Evolutionary conservation across 345 rosid species (phyloP), one percentile per base, ranked within the genome.

Genomic region (Sapria himalayana): DNA sequence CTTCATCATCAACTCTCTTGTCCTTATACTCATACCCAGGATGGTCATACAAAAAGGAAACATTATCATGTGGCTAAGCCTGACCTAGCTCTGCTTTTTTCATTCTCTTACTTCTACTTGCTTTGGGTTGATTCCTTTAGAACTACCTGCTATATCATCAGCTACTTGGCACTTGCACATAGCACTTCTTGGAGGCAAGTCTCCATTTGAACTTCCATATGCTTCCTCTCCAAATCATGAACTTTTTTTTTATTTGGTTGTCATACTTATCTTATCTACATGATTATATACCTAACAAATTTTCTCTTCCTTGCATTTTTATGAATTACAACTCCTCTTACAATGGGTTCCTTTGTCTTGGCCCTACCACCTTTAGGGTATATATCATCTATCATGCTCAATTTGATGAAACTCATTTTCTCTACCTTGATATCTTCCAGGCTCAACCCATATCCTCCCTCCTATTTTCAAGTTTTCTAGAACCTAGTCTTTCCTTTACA

Each of bases 401-500:
- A 20, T 52, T 37, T 43, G 50, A 52, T 43, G 33, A 52, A 7
- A 22, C 3, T 9, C 25, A 33, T 10, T 35, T 42, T 25, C 39
- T 38, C 7, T 25, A 8, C 27, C 7, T 47, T 7, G 7, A 10
- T 29, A 9, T 7, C 38, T 29, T 31, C 6, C 11, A 29, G 4
- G 24, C 18, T 1, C 24, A 32, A 21, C 33, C 41, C 18, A 9
- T 41, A 0, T 39, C 32, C 4, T 50, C 39, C 15, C 40, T 32
- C 2, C 3, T 12, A 11, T 7, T 23, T 23, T 47, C 1, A 0
- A 36, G 17, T 18, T 25, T 48, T 25, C 4, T 25, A 2, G 50
- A 34, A 46, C 27, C 32, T 4, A 29, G 20, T 17, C 29, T 13
- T 20, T 4, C 16, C 12, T 29, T 8, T 49, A 0, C 25, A n/a